These are phyloP conservation scores for Apiotrichum gracile DNA, from an alignment of 1,284 basidiomycete species.

Conservation along the genomic window DNA sequence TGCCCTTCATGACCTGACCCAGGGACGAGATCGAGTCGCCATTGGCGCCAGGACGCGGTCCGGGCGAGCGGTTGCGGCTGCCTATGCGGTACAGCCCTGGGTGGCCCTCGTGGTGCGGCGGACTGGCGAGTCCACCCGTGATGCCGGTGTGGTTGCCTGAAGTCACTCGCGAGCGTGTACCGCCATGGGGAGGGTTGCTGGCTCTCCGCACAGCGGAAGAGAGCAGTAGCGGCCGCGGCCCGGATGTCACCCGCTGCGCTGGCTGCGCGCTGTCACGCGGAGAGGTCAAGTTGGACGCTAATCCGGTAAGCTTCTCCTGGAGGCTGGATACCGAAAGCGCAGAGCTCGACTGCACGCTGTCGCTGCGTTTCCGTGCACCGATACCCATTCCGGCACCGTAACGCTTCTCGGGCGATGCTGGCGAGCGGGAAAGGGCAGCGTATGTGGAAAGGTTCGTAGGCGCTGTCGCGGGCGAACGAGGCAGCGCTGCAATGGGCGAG, in stretches of 20 bases:
- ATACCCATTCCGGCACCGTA: background rate
- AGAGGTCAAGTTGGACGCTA: slow-evolving; percentile 6
- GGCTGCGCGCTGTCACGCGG: background rate
- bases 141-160: slow-evolving; percentile 10
- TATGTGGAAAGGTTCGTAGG: too few species aligned
- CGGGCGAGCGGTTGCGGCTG: slow-evolving; percentile 6
- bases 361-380: slow-evolving; percentile 7
- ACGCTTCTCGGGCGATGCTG: background rate
- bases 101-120: slow-evolving; percentile 7
- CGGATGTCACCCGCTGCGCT: slow-evolving; percentile 6
- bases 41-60: background rate
- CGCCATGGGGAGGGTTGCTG: slow-evolving; percentile 6
- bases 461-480: background rate
- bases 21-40: background rate
- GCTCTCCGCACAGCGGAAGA: slow-evolving; percentile 20
- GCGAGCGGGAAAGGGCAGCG: background rate
- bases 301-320: slow-evolving; percentile 17
- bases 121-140: slow-evolving; percentile 13
- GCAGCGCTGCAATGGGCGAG: background rate
- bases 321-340: slow-evolving; percentile 20
- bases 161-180: background rate
- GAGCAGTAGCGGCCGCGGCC: slow-evolving; percentile 27
- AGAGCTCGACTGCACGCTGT: slow-evolving; percentile 12
- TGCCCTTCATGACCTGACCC: background rate
- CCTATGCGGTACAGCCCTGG: slow-evolving; percentile 15